Evolutionary conservation across 2,329 filamentous ascomycete genomes (phyloP), one percentile per base, ranked within the genome.

Genomic region (Diplodia scrobiculata): DNA sequence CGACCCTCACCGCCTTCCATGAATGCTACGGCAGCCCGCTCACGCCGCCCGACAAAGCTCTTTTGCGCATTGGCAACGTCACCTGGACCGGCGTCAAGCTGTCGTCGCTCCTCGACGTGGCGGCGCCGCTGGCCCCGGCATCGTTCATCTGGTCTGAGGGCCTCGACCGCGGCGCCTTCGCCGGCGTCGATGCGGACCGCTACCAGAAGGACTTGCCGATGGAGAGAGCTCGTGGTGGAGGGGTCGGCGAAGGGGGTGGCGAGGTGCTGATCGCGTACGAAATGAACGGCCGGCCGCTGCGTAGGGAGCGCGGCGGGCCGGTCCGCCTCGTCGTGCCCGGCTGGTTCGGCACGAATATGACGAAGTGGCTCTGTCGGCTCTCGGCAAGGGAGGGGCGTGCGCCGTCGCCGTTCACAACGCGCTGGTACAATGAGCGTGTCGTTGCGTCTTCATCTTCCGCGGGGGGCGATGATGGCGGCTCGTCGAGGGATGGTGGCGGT

Each of bases 11-110:
- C 3, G 68, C 75, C 3, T 73, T 76, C 52, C 75, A 78, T 58
- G 76, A 78, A 67, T 78, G 76, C 68, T 78, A 74, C 55, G 75
- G 76, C 11, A 76, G 73, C 50, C 76, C 76, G 0, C 52, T 77
- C 1, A 71, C 70, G 14, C 73, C 75, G 10, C 71, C 75, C 0
- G 71, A 67, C 1, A 69, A 70, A 4, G 72, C 73, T 1, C 50
- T 75, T 0, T 74, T 73, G 71, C 70, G 75, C 1, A 68, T 78
- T 1, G 76, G 76, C 0, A 79, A 78, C 52, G 73, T 77, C 0
- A 55, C 47, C 14, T 79, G 76, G 76, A 75, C 75, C 0, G 76
- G 76, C 5, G 74, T 77, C 1, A 68, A 67, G 4, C 70, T 77
- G 0, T 54, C 67, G 2, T 32, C 66, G 13, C 62, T 78, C 6